Percentiles rank a stretch among this genome's conserved stretches.
Conservation (phyloP, 176 grass and related monocot genomes). For the Oryza glumipatula region DNA sequence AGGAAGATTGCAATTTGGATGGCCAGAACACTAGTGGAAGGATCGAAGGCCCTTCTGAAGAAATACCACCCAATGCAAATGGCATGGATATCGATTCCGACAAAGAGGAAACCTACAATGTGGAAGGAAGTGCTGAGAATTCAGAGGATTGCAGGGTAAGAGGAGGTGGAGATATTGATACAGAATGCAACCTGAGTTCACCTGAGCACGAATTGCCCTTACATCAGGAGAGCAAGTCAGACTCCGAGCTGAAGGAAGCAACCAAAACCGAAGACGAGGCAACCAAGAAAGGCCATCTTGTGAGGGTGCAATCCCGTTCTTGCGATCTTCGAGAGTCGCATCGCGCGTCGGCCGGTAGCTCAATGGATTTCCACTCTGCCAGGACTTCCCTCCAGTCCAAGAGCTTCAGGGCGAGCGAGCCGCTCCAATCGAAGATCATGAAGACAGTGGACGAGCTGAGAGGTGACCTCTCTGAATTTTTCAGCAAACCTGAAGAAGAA, state of each 20-base stretch:
- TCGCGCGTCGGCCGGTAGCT: constrained; percentile 25
- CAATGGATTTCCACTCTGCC: constrained; percentile 57
- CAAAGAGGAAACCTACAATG: constrained; percentile 15
- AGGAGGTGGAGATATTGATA: constrained; percentile 17
- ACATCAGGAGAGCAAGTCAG: constrained; percentile 24
- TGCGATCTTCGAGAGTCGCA: constrained; percentile 43
- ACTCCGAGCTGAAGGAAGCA: constrained; percentile 23
- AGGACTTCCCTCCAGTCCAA: constrained; percentile 49
- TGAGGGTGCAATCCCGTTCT: constrained; percentile 38
- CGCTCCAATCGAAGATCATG: constrained; percentile 69
- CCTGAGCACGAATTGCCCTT: not conserved
- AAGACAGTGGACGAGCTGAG: constrained; percentile 70
- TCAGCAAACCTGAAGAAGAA: constrained; percentile 58
- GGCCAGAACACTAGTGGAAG: constrained; percentile 1
- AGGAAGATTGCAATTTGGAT: constrained; percentile 15
- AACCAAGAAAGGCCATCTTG: constrained; percentile 34
- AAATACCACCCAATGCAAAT: not conserved
- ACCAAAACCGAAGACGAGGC: not conserved
- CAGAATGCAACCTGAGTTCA: constrained; percentile 5
- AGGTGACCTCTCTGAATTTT: constrained; percentile 68
- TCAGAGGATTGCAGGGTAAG: not conserved
- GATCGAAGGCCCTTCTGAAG: constrained; percentile 25
- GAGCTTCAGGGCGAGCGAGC: constrained; percentile 46
- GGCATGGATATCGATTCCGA: not conserved
- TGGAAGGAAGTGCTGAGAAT: constrained; percentile 8